A percentile compares a stretch with the other conserved stretches of the same genome.
Conservation (phyloP, 305 asterid genomes). For the Withania somnifera region DNA sequence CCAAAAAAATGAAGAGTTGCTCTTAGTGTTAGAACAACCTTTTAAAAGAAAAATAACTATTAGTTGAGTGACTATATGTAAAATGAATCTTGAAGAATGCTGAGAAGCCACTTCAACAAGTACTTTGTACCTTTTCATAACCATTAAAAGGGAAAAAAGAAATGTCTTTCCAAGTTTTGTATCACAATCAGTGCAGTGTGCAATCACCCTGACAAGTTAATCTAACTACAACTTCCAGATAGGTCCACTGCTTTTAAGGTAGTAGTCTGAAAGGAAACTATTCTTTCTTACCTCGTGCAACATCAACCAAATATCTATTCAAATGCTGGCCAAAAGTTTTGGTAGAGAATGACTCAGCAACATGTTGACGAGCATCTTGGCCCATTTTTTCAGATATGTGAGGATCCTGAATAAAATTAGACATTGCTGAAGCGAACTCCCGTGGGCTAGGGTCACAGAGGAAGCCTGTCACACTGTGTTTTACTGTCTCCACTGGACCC, state of each 20-base stretch:
- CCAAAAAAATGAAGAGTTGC: too few relatives aligned
- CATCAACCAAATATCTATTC: constrained; percentile 46
- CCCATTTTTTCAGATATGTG: constrained; percentile 62
- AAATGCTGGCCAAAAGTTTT: constrained; percentile 61
- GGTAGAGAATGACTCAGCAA: constrained; percentile 56
- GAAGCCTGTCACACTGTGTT: constrained; percentile 61
- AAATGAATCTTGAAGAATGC: background rate
- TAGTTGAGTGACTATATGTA: too few relatives aligned
- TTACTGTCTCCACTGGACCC: constrained; percentile 81
- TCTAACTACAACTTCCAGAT: background rate
- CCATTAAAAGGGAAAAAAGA: background rate
- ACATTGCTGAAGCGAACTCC: constrained; percentile 71
- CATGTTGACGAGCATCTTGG: constrained; percentile 53
- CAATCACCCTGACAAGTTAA: background rate
- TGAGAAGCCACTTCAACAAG: background rate
- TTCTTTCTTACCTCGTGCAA: constrained; percentile 46
- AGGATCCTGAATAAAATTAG: constrained; percentile 50
- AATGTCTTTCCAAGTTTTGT: background rate
- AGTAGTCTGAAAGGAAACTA: background rate
- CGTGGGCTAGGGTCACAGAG: constrained; percentile 65
- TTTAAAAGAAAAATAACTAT: background rate
- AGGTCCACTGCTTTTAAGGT: background rate
- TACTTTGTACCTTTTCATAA: background rate
- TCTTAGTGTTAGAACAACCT: too few relatives aligned
- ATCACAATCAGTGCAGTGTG: background rate